Evolutionary conservation across 2,329 filamentous ascomycete genomes (phyloP).

Genomic region (Clonostachys byssicola): DNA sequence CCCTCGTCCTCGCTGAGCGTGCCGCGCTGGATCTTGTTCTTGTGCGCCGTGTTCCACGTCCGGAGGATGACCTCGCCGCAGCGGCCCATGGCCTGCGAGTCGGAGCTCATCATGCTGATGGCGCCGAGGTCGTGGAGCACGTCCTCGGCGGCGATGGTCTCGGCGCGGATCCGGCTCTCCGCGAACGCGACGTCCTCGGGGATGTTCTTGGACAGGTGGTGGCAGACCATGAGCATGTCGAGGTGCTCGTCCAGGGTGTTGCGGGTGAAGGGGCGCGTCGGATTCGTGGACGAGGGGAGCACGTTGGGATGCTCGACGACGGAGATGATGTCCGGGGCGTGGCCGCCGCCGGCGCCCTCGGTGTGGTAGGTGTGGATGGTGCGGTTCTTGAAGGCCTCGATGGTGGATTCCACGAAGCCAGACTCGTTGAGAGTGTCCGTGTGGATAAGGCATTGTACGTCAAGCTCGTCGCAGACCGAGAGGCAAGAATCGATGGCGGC

Average conservation of each 20-base stretch:
- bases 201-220: conserved; percentile 88
- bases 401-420: conserved; percentile 91
- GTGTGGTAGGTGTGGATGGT: conserved; percentile 97
- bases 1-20: conserved; percentile 71
- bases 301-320: conserved; percentile 89
- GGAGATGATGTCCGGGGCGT: conserved; percentile 92
- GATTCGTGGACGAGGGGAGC: conserved; percentile 86
- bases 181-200: conserved; percentile 95
- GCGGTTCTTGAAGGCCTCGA: conserved; percentile 78
- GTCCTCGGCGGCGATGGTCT: conserved; percentile 96
- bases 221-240: conserved; percentile 98
- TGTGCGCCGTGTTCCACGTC: conserved; percentile 96
- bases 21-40: conserved; percentile 88
- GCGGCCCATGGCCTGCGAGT: conserved; percentile 95
- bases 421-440: conserved; percentile 96
- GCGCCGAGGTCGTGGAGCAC: conserved; percentile 92
- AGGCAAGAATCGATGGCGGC: conserved; percentile 88
- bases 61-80: conserved; percentile 90
- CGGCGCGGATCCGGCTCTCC: conserved; percentile 87
- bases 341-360: conserved; percentile 89
- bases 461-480: conserved; percentile 80
- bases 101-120: conserved; percentile 96
- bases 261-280: conserved; percentile 81
- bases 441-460: conserved; percentile 91
- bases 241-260: conserved; percentile 96